phyloP scores from a whole-genome alignment of 2,329 filamentous ascomycete species.

The Acarospora socialis region DNA sequence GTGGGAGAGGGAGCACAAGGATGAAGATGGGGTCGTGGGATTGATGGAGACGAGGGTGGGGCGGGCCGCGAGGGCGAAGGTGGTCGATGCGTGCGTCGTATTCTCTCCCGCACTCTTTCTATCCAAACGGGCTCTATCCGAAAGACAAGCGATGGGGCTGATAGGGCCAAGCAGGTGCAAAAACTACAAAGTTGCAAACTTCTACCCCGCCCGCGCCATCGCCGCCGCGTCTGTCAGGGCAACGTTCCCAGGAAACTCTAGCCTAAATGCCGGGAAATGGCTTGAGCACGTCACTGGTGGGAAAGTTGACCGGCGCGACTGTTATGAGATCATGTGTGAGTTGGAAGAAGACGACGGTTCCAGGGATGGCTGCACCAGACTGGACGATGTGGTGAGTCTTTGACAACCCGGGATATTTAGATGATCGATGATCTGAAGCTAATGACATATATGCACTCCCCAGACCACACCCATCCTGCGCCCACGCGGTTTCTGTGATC shows the following conservation, averaged over 20 bases:
- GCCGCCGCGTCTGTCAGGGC: slow-evolving; percentile 17
- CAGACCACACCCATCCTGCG: too few species aligned
- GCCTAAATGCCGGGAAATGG: slow-evolving; percentile 5
- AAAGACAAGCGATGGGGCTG: slow-evolving; percentile 9
- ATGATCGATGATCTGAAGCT: too few species aligned
- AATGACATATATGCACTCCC: too few species aligned
- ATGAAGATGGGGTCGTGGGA: slow-evolving; percentile 17
- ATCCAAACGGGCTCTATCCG: too few species aligned
- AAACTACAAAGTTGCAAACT: slow-evolving; percentile 18
- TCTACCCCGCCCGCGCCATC: slow-evolving; percentile 19
- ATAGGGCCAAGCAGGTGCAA: slow-evolving; percentile 15
- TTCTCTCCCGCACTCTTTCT: not conserved
- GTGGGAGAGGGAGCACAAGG: slow-evolving; percentile 15
- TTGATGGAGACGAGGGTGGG: slow-evolving; percentile 17
- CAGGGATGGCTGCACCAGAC: too few species aligned
- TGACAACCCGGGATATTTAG: too few species aligned
- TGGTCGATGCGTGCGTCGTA: slow-evolving; percentile 15
- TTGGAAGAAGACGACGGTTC: too few species aligned
- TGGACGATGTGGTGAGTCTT: too few species aligned
- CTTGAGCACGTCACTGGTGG: slow-evolving; percentile 8
- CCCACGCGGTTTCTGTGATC: too few species aligned
- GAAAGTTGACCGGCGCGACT: too few species aligned
- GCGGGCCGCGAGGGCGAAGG: slow-evolving; percentile 12
- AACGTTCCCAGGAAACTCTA: not conserved
- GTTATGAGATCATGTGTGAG: too few species aligned